These are phyloP conservation scores for Caulochytrium protostelioides DNA, from an alignment of 371 early-diverging fungal species.

Conservation along the genomic window DNA sequence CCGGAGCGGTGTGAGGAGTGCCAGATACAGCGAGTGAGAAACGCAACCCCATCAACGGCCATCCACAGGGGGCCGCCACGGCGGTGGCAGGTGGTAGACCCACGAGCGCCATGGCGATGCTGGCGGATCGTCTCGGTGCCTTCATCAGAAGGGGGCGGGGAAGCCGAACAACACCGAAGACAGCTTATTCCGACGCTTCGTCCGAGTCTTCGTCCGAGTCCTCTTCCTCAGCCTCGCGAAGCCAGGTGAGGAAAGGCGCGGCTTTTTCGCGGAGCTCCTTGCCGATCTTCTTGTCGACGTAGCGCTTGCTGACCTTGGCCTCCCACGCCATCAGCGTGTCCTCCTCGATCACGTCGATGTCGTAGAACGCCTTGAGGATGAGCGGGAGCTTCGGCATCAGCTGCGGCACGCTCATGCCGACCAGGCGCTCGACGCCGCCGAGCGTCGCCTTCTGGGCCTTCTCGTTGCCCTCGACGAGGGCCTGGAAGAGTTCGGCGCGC, in stretches of 20 bases:
- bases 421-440: conserved; percentile 78
- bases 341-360: conserved; percentile 76
- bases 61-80: no score
- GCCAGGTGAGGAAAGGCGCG: conserved; percentile 76
- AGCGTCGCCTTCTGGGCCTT: conserved; percentile 71
- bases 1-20: no score
- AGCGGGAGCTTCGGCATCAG: conserved; percentile 49
- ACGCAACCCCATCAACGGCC: no score
- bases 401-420: conserved; percentile 40
- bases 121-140: no score
- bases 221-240: conserved; percentile 35
- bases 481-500: conserved; percentile 37
- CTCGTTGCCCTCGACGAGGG: conserved; percentile 39
- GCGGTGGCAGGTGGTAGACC: no score
- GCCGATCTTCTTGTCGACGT: conserved; percentile 46
- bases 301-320: conserved; percentile 69
- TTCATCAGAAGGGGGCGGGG: no score
- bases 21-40: no score
- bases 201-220: conserved; percentile 11
- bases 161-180: no score
- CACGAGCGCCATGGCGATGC: no score
- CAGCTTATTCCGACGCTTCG: no score
- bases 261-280: conserved; percentile 63
- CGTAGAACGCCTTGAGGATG: conserved; percentile 71
- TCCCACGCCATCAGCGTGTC: conserved; percentile 73